Conservation (phyloP, 2,329 filamentous ascomycete species). For the Cladophialophora yegresii region DNA sequence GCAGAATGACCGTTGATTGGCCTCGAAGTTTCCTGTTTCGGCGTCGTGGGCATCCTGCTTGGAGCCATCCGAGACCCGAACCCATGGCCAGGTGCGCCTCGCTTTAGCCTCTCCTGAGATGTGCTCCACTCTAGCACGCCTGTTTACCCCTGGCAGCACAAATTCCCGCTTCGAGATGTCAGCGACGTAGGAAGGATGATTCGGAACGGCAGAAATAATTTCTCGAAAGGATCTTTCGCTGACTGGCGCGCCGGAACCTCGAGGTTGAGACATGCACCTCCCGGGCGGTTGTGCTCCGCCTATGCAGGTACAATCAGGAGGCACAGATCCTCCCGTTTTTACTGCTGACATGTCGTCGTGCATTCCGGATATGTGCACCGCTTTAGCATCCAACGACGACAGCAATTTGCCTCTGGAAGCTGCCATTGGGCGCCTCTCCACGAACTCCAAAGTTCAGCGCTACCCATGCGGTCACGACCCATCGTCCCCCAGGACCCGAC, state of each 20-base stretch:
- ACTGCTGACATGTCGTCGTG: background rate
- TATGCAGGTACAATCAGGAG: conserved; percentile 1
- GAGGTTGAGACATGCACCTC: background rate
- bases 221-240: background rate
- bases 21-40: conserved; percentile 1
- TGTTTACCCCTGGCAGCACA: background rate
- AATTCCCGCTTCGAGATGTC: background rate
- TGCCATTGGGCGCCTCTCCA: conserved; percentile 14
- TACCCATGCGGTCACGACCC: conserved; percentile 9
- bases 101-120: conserved; percentile 13
- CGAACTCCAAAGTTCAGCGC: conserved; percentile 4
- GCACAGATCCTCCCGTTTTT: background rate
- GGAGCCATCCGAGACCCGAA: conserved; percentile 6
- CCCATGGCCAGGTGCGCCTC: conserved; percentile 4
- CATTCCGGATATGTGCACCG: background rate
- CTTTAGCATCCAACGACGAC: background rate
- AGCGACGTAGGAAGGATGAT: background rate
- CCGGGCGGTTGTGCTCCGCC: background rate
- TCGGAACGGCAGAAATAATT: background rate
- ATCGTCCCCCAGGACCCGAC: conserved; percentile 1
- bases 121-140: background rate
- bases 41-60: conserved; percentile 9
- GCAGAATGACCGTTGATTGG: conserved; percentile 19
- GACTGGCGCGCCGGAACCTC: background rate
- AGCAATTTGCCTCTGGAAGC: conserved; percentile 7